A percentile compares a stretch with the other conserved stretches of the same genome.
These are phyloP conservation scores for Solanum rostratum DNA, from an alignment of 257 asterid genomes.

Conservation along the genomic window DNA sequence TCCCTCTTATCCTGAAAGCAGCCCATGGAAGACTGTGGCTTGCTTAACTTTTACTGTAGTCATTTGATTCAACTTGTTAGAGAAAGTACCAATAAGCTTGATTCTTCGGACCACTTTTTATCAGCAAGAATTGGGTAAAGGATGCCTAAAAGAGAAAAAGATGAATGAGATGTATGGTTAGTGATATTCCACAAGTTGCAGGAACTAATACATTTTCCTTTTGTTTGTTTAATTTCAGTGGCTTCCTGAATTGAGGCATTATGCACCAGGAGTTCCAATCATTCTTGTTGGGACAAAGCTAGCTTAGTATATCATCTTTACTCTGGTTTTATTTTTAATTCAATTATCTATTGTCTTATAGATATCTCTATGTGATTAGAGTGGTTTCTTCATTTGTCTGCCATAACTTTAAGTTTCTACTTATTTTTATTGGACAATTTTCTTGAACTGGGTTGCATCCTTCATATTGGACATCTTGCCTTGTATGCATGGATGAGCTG, in stretches of 20 bases:
- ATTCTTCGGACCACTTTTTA: background rate
- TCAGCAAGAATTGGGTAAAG: background rate
- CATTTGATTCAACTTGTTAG: background rate
- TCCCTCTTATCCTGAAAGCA: background rate
- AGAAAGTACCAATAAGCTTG: background rate
- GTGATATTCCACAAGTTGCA: background rate
- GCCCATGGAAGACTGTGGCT: background rate
- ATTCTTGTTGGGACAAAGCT: constrained; percentile 92
- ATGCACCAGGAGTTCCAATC: constrained; percentile 80
- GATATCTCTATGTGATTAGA: background rate
- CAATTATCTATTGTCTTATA: background rate
- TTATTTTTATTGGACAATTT: background rate
- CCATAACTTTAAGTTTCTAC: background rate
- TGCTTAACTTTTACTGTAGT: background rate
- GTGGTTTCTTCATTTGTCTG: background rate
- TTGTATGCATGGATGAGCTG: background rate
- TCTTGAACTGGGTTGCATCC: background rate
- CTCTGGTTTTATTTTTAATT: background rate
- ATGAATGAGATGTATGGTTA: background rate
- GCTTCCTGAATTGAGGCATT: constrained; percentile 89
- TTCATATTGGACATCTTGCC: background rate
- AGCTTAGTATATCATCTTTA: constrained; percentile 37
- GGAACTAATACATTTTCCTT: background rate
- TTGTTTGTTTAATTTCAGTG: constrained; percentile 44
- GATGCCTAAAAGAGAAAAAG: background rate